phyloP scores from a whole-genome alignment of 2,329 filamentous ascomycete species.

The Pseudopithomyces chartarum region DNA sequence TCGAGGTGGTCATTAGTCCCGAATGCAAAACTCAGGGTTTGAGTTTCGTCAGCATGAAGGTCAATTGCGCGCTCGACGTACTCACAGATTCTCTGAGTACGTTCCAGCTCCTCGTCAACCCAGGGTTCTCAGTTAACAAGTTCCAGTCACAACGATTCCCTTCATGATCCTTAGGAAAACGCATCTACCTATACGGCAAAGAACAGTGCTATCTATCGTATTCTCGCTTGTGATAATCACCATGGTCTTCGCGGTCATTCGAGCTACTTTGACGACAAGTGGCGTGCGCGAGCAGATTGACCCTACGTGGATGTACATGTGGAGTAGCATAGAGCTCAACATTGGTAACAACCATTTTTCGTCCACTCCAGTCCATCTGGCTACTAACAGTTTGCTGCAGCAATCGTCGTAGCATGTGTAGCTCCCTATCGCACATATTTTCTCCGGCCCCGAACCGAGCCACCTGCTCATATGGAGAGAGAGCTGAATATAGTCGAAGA shows the following conservation, averaged over 20 bases:
- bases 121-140: neutral
- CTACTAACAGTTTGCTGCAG: neutral
- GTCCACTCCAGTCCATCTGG: neutral
- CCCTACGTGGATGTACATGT: slow-evolving; percentile 14
- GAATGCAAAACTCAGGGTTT: slow-evolving; percentile 11
- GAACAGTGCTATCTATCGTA: slow-evolving; percentile 7
- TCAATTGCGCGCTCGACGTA: slow-evolving; percentile 18
- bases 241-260: slow-evolving; percentile 12
- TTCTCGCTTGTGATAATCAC: slow-evolving; percentile 19
- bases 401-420: neutral
- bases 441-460: neutral
- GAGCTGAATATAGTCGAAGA: neutral
- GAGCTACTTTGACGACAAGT: slow-evolving; percentile 9
- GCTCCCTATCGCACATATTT: neutral
- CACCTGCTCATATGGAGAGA: neutral
- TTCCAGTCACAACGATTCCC: slow-evolving; percentile 14
- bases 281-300: slow-evolving; percentile 13
- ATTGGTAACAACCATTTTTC: neutral
- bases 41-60: slow-evolving; percentile 11
- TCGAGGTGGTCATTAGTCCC: slow-evolving; percentile 1
- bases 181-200: slow-evolving; percentile 7
- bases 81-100: slow-evolving; percentile 19
- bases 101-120: neutral
- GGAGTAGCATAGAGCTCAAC: neutral
- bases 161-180: slow-evolving; percentile 11